Percentiles rank a stretch among this genome's conserved stretches.
Evolutionary conservation across 768 basidiomycete species (phyloP).

Genomic region (Kockovaella imperatae): DNA sequence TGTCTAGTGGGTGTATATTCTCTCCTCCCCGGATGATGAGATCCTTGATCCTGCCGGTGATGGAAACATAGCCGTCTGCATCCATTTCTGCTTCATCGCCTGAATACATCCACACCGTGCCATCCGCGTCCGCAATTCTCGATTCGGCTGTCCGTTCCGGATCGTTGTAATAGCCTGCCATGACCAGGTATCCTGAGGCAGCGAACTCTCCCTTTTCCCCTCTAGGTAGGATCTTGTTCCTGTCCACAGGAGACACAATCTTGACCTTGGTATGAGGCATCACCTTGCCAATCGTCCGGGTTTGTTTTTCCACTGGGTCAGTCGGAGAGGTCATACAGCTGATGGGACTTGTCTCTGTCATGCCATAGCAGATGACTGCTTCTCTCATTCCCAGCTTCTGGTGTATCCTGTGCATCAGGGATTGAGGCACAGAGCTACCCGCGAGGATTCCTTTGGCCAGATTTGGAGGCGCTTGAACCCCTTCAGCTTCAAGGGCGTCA

Average conservation of each 20-base stretch:
- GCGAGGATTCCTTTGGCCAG: slow-evolving; percentile 1
- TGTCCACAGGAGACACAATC: neutral
- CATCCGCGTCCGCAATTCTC: slow-evolving; percentile 8
- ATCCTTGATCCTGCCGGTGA: slow-evolving; percentile 3
- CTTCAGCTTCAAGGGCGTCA: neutral
- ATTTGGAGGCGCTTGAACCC: neutral
- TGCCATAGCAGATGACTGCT: slow-evolving; percentile 13
- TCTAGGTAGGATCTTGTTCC: neutral
- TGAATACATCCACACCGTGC: neutral
- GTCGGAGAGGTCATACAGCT: neutral
- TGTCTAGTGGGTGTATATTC: slow-evolving; percentile 3
- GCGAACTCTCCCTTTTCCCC: slow-evolving; percentile 4
- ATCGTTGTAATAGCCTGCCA: neutral
- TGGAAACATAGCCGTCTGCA: slow-evolving; percentile 1
- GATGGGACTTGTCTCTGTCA: slow-evolving; percentile 6
- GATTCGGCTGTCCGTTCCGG: neutral
- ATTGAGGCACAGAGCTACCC: neutral
- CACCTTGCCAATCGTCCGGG: neutral
- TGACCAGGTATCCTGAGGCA: slow-evolving; percentile 1
- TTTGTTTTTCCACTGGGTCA: neutral
- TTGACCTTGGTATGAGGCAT: slow-evolving; percentile 1
- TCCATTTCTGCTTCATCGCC: slow-evolving; percentile 4
- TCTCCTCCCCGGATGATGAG: slow-evolving; percentile 4
- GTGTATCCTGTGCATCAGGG: neutral
- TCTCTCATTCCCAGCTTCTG: neutral